Evolutionary conservation across 192 early-diverging fungal species (phyloP), one percentile per base, ranked within the genome.

Genomic region (Nowakowskiella sp.): DNA sequence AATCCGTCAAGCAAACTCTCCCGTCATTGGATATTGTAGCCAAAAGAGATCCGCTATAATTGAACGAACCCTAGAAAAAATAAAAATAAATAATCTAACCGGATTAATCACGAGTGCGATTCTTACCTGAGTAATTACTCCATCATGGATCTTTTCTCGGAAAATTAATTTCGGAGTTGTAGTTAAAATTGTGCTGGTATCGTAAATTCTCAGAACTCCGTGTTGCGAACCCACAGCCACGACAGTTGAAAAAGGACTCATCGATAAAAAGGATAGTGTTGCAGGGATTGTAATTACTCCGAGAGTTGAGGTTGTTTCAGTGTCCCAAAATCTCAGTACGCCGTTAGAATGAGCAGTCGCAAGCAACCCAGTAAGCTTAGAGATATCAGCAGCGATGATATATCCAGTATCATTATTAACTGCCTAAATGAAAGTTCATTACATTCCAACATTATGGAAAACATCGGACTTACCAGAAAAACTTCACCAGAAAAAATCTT

Each of bases 161-260:
- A 53, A 61, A 4, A 74, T 24, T n/a, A 74, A 42, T 13, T 60
- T n/a, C 19, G 59, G 49, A 6, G 28, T 44, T 3, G 53, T 27
- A 8, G 49, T 54, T 2, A 50, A 26, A 6, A 39, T 19, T 31
- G 23, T 44, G 16, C 28, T 54, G 39, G 48, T 49, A 19, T 57
- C 60, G 49, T 68, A 67, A 23, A 71, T 47, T 9, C 68, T 30
- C 19, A 71, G 16, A 34, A 72, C 52, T 9, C 72, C 72, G 6
- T n/a, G 28, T 9, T n/a, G 5, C 29, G 61, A 62, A 23, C 72
- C 72, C 5, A 68, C 51, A 6, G 62, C 68, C 19, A 74, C 28
- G 2, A 71, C 9, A 30, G 57, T 34, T 6, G 55, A 49, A 13
- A 67, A 29, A 3, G 53, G 50, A 33, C 57, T 49, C 2, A 53